phyloP scores from a whole-genome alignment of 495 filamentous ascomycete genomes.

The Neurospora sp. region DNA sequence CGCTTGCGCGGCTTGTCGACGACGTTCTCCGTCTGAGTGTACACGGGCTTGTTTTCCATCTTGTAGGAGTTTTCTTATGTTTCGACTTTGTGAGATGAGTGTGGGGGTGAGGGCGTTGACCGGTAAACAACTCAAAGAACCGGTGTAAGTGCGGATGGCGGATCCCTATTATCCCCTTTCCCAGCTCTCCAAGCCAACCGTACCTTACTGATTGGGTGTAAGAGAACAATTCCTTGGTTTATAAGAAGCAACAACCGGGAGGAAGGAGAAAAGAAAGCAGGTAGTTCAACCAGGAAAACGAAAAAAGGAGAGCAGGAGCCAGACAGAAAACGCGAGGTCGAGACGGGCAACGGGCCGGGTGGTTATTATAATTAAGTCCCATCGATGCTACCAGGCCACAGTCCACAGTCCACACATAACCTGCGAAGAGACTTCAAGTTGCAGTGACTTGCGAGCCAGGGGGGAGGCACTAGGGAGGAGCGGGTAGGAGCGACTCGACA shows the following conservation, averaged over 20 bases:
- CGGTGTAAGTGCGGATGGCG: neutral
- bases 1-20: constrained; percentile 14
- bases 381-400: neutral
- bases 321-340: neutral
- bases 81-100: neutral
- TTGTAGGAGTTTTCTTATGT: neutral
- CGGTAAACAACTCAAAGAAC: neutral
- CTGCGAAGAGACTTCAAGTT: neutral
- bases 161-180: neutral
- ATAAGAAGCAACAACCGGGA: neutral
- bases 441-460: neutral
- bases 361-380: neutral
- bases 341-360: neutral
- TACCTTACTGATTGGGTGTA: neutral
- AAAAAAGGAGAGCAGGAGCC: neutral
- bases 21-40: constrained; percentile 15
- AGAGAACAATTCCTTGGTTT: neutral
- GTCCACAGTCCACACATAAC: neutral
- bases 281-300: neutral
- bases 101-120: neutral
- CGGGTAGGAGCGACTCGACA: neutral
- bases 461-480: neutral
- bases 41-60: constrained; percentile 13
- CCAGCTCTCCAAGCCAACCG: neutral
- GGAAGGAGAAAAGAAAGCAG: neutral